A percentile compares a stretch with the other conserved stretches of the same genome.
Conservation (phyloP, 768 basidiomycete genomes). For the Hygrophoropsis aurantiaca region DNA sequence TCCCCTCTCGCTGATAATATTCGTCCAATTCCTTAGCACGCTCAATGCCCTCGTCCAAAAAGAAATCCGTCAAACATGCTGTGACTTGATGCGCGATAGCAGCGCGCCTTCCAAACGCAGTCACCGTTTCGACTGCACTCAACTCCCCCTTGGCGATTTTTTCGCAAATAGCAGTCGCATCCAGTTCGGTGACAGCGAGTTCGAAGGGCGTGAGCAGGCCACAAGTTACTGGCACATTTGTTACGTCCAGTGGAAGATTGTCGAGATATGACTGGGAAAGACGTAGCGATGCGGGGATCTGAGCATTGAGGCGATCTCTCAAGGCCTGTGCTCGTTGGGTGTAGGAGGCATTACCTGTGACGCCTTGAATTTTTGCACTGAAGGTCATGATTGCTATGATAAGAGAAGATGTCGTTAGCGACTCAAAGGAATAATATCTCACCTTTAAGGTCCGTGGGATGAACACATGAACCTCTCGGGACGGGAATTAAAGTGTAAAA, state of each 20-base stretch:
- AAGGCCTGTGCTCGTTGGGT: slow-evolving; percentile 15
- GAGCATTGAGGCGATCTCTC: slow-evolving; percentile 16
- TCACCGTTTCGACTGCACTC: slow-evolving; percentile 40
- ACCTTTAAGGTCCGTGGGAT: too few species aligned
- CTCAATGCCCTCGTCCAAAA: slow-evolving; percentile 41
- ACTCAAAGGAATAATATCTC: too few species aligned
- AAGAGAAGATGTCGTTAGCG: too few species aligned
- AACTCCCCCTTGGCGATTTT: slow-evolving; percentile 28
- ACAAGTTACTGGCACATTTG: slow-evolving; percentile 27
- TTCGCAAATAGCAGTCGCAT: slow-evolving; percentile 34
- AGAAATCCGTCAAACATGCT: slow-evolving; percentile 42
- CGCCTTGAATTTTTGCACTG: slow-evolving; percentile 17
- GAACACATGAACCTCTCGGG: too few species aligned
- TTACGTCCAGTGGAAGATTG: slow-evolving; percentile 31
- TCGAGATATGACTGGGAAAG: slow-evolving; percentile 17
- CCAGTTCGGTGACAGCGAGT: slow-evolving; percentile 33
- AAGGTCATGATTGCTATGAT: too few species aligned
- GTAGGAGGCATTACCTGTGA: slow-evolving; percentile 20
- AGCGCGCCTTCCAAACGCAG: slow-evolving; percentile 50
- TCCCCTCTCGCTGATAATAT: slow-evolving; percentile 35
- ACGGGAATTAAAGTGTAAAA: too few species aligned
- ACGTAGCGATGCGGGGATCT: slow-evolving; percentile 20
- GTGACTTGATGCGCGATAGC: slow-evolving; percentile 34
- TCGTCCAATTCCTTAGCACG: slow-evolving; percentile 43
- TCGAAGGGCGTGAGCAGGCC: slow-evolving; percentile 33